Conservation (phyloP, 2,329 filamentous ascomycete species). For the Sordariomycetes sp. region DNA sequence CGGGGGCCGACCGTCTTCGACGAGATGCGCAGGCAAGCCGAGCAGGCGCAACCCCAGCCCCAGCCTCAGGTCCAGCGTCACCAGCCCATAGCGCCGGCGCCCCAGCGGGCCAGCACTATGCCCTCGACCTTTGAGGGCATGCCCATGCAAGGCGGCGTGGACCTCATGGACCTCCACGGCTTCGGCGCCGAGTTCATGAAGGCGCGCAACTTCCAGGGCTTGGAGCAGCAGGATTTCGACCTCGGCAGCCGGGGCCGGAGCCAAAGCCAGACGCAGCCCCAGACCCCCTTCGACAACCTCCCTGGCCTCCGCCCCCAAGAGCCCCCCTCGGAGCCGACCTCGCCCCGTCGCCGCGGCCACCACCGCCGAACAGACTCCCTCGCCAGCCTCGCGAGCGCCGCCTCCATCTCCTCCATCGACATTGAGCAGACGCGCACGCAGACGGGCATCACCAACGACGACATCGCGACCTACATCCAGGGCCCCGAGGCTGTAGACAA, state of each 20-base stretch:
- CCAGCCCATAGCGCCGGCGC: conserved; percentile 4
- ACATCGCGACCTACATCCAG: conserved; percentile 63
- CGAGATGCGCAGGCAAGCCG: conserved; percentile 42
- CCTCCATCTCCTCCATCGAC: conserved; percentile 48
- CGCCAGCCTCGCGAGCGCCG: conserved; percentile 42
- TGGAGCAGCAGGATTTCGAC: not conserved
- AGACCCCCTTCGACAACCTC: conserved; percentile 7
- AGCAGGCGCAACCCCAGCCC: conserved; percentile 15
- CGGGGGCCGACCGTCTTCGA: conserved; percentile 40
- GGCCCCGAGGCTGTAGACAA: conserved; percentile 60
- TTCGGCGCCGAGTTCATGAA: conserved; percentile 30
- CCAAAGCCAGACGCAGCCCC: too few relatives aligned
- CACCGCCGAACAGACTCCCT: conserved; percentile 47
- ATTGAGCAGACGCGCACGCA: conserved; percentile 55
- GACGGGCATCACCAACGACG: conserved; percentile 77
- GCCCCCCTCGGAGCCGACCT: conserved; percentile 1
- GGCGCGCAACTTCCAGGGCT: conserved; percentile 13
- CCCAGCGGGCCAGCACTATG: conserved; percentile 19
- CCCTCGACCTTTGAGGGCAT: conserved; percentile 25
- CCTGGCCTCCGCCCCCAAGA: conserved; percentile 10
- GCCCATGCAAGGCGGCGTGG: conserved; percentile 30
- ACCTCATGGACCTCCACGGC: conserved; percentile 41
- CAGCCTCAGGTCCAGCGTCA: conserved; percentile 2
- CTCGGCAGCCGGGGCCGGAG: not conserved
- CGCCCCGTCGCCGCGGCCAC: conserved; percentile 9